phyloP scores from a whole-genome alignment of 345 rosid species.

The Viola odorata region DNA sequence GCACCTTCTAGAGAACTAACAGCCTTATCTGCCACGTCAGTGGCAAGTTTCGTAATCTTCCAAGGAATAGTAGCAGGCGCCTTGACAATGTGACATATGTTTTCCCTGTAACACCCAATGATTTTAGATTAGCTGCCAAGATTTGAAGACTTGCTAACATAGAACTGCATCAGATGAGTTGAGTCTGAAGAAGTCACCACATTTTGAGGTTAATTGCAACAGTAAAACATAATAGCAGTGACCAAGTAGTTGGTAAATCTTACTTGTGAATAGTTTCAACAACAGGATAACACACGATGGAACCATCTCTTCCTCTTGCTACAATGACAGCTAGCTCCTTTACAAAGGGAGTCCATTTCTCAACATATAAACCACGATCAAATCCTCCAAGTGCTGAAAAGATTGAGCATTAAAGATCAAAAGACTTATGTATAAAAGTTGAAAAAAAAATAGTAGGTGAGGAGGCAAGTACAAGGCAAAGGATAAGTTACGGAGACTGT shows the following conservation, averaged over 20 bases:
- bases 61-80: constrained; percentile 85
- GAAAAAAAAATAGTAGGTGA: background rate
- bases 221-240: background rate
- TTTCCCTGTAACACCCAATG: constrained; percentile 51
- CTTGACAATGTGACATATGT: constrained; percentile 91
- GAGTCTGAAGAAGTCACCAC: too few species aligned
- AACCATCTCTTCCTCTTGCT: constrained; percentile 83
- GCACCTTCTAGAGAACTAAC: constrained; percentile 88
- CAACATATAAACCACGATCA: constrained; percentile 70
- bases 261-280: constrained; percentile 96
- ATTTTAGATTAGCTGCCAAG: constrained; percentile 7
- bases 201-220: background rate
- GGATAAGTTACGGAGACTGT: too few species aligned
- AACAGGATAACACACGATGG: constrained; percentile 79
- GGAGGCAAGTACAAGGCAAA: too few species aligned
- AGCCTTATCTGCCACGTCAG: constrained; percentile 72
- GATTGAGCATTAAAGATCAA: too few species aligned
- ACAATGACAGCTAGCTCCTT: constrained; percentile 97
- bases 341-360: constrained; percentile 90
- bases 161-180: too few species aligned
- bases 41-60: constrained; percentile 74
- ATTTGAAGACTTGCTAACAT: background rate
- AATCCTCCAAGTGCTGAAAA: constrained; percentile 81
- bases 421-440: background rate
- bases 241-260: constrained; percentile 4